Evolutionary conservation across 106 monocot species (phyloP).

Genomic region (Allium fistulosum): DNA sequence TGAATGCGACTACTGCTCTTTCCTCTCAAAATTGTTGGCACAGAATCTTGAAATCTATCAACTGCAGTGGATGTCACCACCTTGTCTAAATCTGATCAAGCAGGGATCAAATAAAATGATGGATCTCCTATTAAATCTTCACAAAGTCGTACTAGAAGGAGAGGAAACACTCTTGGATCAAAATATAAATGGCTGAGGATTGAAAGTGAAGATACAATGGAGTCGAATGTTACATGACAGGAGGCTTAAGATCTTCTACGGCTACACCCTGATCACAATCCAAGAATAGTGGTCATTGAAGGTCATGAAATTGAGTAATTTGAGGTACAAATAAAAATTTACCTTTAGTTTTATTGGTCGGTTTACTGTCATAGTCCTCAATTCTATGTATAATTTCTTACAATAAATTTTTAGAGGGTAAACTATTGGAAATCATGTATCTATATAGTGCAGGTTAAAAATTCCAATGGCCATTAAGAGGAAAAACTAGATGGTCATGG

Average conservation of each 20-base stretch:
- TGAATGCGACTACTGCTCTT: slow-evolving; percentile 11
- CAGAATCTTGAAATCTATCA: slow-evolving; percentile 28
- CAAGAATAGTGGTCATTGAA: slow-evolving; percentile 61
- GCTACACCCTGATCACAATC: slow-evolving; percentile 42
- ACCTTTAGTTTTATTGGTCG: background rate
- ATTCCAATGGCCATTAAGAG: no score
- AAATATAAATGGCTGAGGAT: slow-evolving; percentile 81
- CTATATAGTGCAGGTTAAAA: background rate
- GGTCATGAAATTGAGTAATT: slow-evolving; percentile 95
- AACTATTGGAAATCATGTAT: background rate
- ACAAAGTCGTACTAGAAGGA: slow-evolving; percentile 36
- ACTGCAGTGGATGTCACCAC: slow-evolving; percentile 28
- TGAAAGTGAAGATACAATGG: slow-evolving; percentile 85
- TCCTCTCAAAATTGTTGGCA: slow-evolving; percentile 26
- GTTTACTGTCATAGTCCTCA: background rate
- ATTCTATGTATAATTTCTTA: no score
- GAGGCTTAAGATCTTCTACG: slow-evolving; percentile 84
- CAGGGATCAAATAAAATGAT: slow-evolving; percentile 53
- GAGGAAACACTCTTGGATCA: slow-evolving; percentile 41
- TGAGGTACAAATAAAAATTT: slow-evolving; percentile 39
- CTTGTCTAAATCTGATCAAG: slow-evolving; percentile 35
- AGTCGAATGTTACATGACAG: slow-evolving; percentile 92
- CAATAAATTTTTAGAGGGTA: background rate
- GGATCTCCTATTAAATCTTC: slow-evolving; percentile 28
- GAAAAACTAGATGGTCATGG: no score